These are phyloP conservation scores for Saccharum officinarum DNA, from an alignment of 176 grass and related monocot species.

Conservation along the genomic window DNA sequence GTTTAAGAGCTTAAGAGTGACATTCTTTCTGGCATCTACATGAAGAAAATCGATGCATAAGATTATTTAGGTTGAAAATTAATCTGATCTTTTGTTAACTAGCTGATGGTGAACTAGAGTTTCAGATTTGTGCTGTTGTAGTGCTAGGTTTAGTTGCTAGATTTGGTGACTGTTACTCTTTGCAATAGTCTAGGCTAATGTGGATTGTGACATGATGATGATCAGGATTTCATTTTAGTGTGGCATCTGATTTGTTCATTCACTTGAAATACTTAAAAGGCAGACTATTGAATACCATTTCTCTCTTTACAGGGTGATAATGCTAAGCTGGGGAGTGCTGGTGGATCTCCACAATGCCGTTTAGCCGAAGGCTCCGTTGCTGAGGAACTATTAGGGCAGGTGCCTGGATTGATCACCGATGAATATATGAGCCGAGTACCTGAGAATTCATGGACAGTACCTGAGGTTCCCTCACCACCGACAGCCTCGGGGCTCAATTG, in stretches of 20 bases:
- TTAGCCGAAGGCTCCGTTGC: conserved; percentile 42
- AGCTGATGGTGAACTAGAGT: neutral
- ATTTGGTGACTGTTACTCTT: neutral
- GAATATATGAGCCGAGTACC: conserved; percentile 43
- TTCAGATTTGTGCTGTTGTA: neutral
- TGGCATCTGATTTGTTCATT: conserved; percentile 8
- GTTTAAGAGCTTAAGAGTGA: conserved; percentile 10
- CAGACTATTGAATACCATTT: neutral
- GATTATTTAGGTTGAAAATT: neutral
- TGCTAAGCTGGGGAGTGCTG: conserved; percentile 52
- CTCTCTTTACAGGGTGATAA: conserved; percentile 40
- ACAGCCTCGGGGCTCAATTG: conserved; percentile 69
- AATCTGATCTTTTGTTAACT: neutral
- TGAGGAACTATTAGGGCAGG: conserved; percentile 34
- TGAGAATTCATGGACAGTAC: conserved; percentile 60
- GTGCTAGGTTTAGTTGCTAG: neutral
- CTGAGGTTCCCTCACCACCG: conserved; percentile 65
- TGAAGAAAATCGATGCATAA: neutral
- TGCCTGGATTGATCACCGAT: conserved; percentile 21
- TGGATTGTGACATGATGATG: neutral
- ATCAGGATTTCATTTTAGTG: neutral
- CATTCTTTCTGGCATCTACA: conserved; percentile 1
- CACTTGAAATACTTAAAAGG: neutral
- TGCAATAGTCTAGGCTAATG: neutral
- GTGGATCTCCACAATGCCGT: conserved; percentile 50